phyloP scores from a whole-genome alignment of 371 early-diverging fungal genomes.

The Circinella umbellata region DNA sequence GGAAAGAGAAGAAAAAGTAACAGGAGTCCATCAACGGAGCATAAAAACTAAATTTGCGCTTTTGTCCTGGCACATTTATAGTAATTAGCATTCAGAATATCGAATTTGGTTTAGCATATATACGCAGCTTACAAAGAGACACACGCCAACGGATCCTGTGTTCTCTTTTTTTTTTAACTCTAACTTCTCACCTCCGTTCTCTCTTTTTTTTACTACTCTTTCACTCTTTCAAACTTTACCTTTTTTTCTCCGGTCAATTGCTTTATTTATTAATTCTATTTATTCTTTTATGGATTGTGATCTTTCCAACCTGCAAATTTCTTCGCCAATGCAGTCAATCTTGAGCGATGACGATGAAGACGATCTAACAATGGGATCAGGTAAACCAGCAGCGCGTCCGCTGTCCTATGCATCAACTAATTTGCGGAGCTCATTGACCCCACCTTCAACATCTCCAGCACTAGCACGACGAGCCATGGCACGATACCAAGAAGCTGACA shows the following conservation, averaged over 20 bases:
- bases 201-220: background rate
- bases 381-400: conserved; percentile 13
- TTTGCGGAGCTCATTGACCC: conserved; percentile 11
- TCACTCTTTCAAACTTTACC: conserved; percentile 5
- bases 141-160: background rate
- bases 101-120: background rate
- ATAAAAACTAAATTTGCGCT: no score
- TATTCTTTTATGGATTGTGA: conserved; percentile 14
- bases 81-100: background rate
- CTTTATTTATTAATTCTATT: no score
- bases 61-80: no score
- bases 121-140: background rate
- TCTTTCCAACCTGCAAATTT: conserved; percentile 10
- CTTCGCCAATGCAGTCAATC: conserved; percentile 12
- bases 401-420: conserved; percentile 17
- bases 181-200: background rate
- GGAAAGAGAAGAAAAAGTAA: no score
- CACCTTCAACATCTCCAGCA: conserved; percentile 13
- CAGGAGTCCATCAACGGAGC: no score
- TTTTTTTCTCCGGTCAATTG: background rate
- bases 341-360: conserved; percentile 7
- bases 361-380: background rate
- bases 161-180: background rate
- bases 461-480: conserved; percentile 7
- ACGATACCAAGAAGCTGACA: conserved; percentile 39